Conservation (phyloP, 2,329 filamentous ascomycete species). For the Trichoderma lentiforme region DNA sequence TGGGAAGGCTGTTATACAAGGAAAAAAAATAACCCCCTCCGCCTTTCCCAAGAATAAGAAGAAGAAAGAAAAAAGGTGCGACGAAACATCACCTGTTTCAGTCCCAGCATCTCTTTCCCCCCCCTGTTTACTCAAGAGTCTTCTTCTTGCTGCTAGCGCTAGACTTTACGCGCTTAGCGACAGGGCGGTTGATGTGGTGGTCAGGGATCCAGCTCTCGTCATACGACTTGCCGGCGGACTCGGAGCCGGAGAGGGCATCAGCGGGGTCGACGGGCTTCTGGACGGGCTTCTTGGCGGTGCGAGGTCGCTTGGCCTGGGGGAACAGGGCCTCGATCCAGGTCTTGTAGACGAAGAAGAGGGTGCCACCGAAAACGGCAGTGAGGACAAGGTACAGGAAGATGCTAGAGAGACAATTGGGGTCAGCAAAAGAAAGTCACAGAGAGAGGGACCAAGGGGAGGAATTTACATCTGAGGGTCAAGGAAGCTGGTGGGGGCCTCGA, state of each 20-base stretch:
- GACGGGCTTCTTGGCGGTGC: constrained; percentile 60
- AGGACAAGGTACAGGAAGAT: constrained; percentile 98
- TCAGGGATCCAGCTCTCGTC: constrained; percentile 93
- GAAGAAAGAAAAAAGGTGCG: not conserved
- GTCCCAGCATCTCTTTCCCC: not conserved
- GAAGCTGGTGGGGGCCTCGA: constrained; percentile 86
- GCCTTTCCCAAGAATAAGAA: not conserved
- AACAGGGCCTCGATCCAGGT: constrained; percentile 97
- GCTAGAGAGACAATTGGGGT: constrained; percentile 44
- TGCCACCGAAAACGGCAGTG: constrained; percentile 70
- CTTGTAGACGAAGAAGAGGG: constrained; percentile 94
- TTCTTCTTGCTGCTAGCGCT: constrained; percentile 44
- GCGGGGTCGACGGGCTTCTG: constrained; percentile 59
- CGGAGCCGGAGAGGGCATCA: constrained; percentile 63
- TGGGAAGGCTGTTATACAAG: not conserved
- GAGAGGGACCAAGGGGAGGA: constrained; percentile 34
- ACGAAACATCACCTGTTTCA: not conserved
- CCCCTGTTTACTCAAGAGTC: constrained; percentile 29
- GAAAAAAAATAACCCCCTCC: not conserved
- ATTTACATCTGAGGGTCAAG: constrained; percentile 91
- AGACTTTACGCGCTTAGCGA: constrained; percentile 65
- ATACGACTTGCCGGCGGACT: constrained; percentile 71
- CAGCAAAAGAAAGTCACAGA: not conserved
- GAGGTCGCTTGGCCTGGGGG: constrained; percentile 77
- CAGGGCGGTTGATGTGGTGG: constrained; percentile 82